phyloP scores from a whole-genome alignment of 2,329 filamentous ascomycete species.

The Nemania sp. region DNA sequence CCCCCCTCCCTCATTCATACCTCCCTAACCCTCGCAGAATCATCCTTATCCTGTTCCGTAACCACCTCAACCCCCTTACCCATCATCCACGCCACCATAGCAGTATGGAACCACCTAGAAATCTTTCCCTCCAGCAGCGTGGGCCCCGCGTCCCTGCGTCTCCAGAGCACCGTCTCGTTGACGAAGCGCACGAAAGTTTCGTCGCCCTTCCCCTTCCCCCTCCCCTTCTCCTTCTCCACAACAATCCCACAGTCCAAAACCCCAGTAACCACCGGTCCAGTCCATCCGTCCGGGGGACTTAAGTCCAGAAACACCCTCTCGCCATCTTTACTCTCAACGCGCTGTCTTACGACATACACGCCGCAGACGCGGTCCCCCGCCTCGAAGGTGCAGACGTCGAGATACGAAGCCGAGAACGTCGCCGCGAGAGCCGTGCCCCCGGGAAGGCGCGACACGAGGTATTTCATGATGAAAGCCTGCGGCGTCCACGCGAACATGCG shows the following conservation, averaged over 20 bases:
- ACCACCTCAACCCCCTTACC: constrained; percentile 32
- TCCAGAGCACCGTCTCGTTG: constrained; percentile 45
- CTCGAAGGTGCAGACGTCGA: constrained; percentile 26
- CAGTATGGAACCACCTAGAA: constrained; percentile 30
- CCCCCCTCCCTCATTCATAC: background rate
- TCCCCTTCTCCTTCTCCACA: constrained; percentile 37
- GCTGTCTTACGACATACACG: constrained; percentile 31
- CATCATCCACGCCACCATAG: constrained; percentile 35
- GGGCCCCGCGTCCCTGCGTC: constrained; percentile 29
- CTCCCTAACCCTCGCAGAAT: background rate
- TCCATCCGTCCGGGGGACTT: constrained; percentile 31
- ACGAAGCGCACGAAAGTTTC: constrained; percentile 44
- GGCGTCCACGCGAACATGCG: constrained; percentile 31
- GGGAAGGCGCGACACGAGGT: constrained; percentile 19
- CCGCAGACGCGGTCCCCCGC: constrained; percentile 33
- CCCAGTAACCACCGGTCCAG: constrained; percentile 27
- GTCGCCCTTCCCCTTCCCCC: constrained; percentile 36
- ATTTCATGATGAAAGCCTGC: constrained; percentile 30
- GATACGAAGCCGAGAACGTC: constrained; percentile 22
- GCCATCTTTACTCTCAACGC: background rate
- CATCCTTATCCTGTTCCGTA: too few relatives aligned
- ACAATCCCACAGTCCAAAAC: constrained; percentile 36
- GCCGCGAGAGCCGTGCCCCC: constrained; percentile 3
- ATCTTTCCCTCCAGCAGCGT: constrained; percentile 30
- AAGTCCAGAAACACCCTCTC: constrained; percentile 27